Conservation (phyloP, 2,329 filamentous ascomycete species). For the Colletotrichum zoysiae region DNA sequence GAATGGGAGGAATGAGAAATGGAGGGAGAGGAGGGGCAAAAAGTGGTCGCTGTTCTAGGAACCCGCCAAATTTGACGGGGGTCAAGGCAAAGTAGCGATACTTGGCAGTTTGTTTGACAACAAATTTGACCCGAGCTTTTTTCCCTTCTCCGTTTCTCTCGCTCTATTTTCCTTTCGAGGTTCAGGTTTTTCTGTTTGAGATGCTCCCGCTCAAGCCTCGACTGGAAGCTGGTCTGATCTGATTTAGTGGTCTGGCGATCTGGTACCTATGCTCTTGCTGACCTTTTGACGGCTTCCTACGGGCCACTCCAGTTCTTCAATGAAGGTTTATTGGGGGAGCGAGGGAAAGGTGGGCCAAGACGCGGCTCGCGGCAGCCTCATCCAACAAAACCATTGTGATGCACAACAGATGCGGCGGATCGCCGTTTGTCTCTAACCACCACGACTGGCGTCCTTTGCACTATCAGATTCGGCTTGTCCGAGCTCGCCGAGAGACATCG, state of each 20-base stretch:
- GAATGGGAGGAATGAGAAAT: conserved; percentile 30
- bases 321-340: not conserved
- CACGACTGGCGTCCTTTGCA: not conserved
- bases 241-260: not conserved
- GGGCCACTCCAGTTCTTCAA: conserved; percentile 30
- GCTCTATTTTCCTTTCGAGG: not conserved
- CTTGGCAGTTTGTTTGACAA: conserved; percentile 5
- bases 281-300: conserved; percentile 25
- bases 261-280: conserved; percentile 29
- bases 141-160: not conserved
- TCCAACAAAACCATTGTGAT: conserved; percentile 38
- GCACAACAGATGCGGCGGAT: conserved; percentile 24
- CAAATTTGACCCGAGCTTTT: conserved; percentile 30
- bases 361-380: conserved; percentile 11
- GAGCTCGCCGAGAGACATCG: conserved; percentile 9
- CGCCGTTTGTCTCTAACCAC: conserved; percentile 16
- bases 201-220: conserved; percentile 22
- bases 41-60: conserved; percentile 33
- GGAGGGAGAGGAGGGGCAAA: conserved; percentile 32
- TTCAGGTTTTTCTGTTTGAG: not conserved
- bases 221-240: conserved; percentile 5
- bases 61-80: conserved; percentile 31
- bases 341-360: conserved; percentile 10
- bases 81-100: conserved; percentile 21
- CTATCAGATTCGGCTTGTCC: not conserved